A percentile compares a stretch with the other conserved stretches of the same genome.
These are phyloP conservation scores for Silene latifolia DNA, from an alignment of 148 eudicot species.

Conservation along the genomic window DNA sequence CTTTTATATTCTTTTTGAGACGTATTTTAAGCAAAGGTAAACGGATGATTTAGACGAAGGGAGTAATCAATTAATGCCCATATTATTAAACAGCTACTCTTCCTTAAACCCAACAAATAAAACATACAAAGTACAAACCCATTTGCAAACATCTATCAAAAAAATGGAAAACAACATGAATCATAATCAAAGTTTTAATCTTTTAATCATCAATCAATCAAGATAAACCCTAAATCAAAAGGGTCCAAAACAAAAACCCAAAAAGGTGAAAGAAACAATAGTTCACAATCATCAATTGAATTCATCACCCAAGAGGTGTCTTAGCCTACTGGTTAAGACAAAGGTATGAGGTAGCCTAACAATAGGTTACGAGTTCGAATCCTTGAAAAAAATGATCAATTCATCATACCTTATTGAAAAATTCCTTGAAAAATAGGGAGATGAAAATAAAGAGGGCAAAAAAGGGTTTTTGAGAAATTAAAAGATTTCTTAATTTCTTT, in stretches of 20 bases:
- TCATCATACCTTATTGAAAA: slow-evolving; percentile 20
- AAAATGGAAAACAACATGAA: neutral
- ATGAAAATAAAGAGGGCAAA: neutral
- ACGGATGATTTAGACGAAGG: no score
- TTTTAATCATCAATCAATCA: neutral
- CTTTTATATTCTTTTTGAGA: no score
- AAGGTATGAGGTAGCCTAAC: no score
- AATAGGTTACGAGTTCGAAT: no score
- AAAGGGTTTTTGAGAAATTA: neutral
- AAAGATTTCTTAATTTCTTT: neutral
- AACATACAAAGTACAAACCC: slow-evolving; percentile 7
- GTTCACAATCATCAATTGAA: neutral
- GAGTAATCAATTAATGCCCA: slow-evolving; percentile 8
- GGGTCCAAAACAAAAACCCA: neutral
- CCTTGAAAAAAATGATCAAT: no score
- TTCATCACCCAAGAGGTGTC: no score
- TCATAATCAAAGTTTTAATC: neutral
- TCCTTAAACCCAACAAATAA: slow-evolving; percentile 12
- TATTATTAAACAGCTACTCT: no score
- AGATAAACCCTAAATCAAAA: neutral
- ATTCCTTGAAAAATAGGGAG: neutral
- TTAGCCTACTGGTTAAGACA: no score
- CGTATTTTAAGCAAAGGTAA: no score
- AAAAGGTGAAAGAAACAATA: neutral
- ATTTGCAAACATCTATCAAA: slow-evolving; percentile 7